Evolutionary conservation across 2,329 filamentous ascomycete genomes (phyloP), one percentile per base, ranked within the genome.

Genomic region (Venturia effusa): DNA sequence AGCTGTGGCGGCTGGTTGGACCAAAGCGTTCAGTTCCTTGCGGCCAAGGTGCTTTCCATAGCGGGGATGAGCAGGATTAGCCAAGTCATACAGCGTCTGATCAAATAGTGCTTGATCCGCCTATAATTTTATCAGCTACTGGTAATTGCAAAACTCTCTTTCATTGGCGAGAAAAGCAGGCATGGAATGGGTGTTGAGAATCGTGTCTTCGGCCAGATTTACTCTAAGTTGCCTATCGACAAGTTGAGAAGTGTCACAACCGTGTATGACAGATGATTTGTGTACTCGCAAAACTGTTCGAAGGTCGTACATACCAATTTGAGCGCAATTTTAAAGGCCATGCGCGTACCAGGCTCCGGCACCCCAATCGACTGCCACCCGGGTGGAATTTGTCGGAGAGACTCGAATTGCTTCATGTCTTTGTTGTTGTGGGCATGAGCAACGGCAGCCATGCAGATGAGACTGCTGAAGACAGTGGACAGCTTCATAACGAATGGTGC

Each of bases 1-100:
- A 3, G 80, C 79, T 27, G 79, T 75, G 0, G 75, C 70, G 3
- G 77, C 74, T 0, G 85, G 84, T 22, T 80, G 80, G 45, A 86
- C 74, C 63, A 83, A 77, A 0, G 76, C 74, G 37, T 80, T 80
- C 41, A 88, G 72, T 68, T 88, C 79, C 40, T 85, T 79, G n/a
- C 81, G 80, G 64, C 80, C 84, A 73, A 89, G 74, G 68, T 88
- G 83, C 68, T 80, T 76, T 41, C 86, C 86, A 70, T 89, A 89
- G 24, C 74, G 77, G 1, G 78, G 73, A 67, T 85, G 79, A 34
- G 77, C 78, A 0, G 86, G 86, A 0, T 83, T 84, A 0, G 86
- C 86, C 40, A 88, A 77, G 48, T 85, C 81, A 64, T 86, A 77
- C 10, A 87, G 78, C 6, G 76, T 79, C 69, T 84, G 79, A 70